Base-by-base conservation (phyloP, 805 yeast species). In the Teunomyces atbi region DNA sequence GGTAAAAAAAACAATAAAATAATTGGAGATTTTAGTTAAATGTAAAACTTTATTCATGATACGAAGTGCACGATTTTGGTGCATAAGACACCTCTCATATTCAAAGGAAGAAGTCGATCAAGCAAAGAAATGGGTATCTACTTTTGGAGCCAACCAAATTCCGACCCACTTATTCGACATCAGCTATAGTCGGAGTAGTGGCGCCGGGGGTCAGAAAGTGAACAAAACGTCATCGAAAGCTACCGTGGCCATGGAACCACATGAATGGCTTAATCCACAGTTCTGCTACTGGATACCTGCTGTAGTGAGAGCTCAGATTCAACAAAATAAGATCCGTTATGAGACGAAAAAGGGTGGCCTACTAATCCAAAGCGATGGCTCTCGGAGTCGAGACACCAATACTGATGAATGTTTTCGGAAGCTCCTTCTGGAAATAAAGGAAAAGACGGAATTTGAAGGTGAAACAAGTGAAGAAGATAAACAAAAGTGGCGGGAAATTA, bases 201-300 rank as follows among this genome's bases (percentile, higher is more conserved):
- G 96, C 0, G 89, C 96, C 0, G 96, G 96, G 1, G 96, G 96
- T 0, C 96, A 88, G 55, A 84, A 89, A 57, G 95, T 89, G 8
- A 88, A 88, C 62, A 88, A 88, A 55, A 73, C 83, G 7, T 75
- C 77, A 26, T 76, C 86, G 1, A 84, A 87, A 56, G 88, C 90
- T 6, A 82, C 88, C 0, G 59, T 88, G 15, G 67, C 78, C 4
- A 55, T 83, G 46, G 63, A 60, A 6, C 61, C 71, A 0, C 62
- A 62, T 4, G 60, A 69, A 29, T 75, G 88, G 76, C 62, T 72
- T 2, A 51, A 57, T 1, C 76, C 77, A 1, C 57, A 56, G 34
- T 54, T 52, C 23, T 66, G 73, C 43, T 48, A 57, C 4, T 85
- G 91, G 90, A 73, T 86, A 3, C 92, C 94, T 0, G 49, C 45